Evolutionary conservation across 768 basidiomycete genomes (phyloP).

Genomic region (Mrakia hoshinonis): DNA sequence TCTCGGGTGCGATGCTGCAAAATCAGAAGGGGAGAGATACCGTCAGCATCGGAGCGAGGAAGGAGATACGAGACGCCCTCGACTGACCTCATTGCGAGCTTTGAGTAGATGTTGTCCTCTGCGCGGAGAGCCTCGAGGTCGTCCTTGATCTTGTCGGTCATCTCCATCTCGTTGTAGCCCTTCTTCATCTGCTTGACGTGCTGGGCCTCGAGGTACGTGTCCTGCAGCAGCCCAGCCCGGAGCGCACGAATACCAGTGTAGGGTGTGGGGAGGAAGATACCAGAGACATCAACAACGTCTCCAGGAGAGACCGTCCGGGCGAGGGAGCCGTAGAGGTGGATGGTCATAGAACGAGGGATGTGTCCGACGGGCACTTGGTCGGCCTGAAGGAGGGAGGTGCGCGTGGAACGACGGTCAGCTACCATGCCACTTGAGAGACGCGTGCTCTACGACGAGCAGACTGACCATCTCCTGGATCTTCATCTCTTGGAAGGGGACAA

Average conservation of each 20-base stretch:
- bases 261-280: constrained; percentile 92
- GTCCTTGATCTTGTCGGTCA: constrained; percentile 70
- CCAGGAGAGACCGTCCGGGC: constrained; percentile 90
- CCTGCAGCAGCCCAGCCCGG: constrained; percentile 89
- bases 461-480: constrained; percentile 97
- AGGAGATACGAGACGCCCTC: not conserved
- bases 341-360: constrained; percentile 94
- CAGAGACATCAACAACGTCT: constrained; percentile 89
- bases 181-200: constrained; percentile 91
- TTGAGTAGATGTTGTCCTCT: constrained; percentile 75
- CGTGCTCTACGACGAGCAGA: not conserved
- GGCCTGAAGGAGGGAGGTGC: constrained; percentile 49
- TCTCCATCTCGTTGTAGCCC: constrained; percentile 89
- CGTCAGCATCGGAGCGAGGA: not conserved
- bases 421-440: not conserved
- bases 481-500: constrained; percentile 95
- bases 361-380: constrained; percentile 99
- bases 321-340: constrained; percentile 84
- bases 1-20: constrained; percentile 87
- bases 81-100: constrained; percentile 55
- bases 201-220: constrained; percentile 90
- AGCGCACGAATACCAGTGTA: constrained; percentile 97
- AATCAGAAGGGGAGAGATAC: not conserved
- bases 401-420: not conserved
- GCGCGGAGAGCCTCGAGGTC: constrained; percentile 58